Percentiles rank a stretch among this genome's conserved stretches.
Evolutionary conservation across 164 flowering plant species (phyloP).

Genomic region (Chloranthus sessilifolius): DNA sequence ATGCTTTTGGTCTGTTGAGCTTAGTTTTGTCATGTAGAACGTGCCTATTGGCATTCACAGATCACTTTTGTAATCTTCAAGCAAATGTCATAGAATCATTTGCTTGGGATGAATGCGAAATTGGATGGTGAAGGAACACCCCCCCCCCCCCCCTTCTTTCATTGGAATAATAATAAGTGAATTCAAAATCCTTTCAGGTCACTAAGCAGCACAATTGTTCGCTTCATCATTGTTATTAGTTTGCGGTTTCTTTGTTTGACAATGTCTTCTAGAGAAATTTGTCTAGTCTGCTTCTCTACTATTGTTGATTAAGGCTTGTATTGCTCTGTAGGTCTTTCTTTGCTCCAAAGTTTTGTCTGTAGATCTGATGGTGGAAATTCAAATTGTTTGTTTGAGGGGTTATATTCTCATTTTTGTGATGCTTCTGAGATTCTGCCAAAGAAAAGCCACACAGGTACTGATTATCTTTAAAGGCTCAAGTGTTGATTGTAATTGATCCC

Average conservation of each 20-base stretch:
- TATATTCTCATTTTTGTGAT: constrained; percentile 6
- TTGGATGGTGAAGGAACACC: constrained; percentile 27
- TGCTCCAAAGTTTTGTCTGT: constrained; percentile 31
- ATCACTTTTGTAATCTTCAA: not conserved
- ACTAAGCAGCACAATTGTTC: constrained; percentile 3
- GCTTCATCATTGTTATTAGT: not conserved
- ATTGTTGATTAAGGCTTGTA: constrained; percentile 9
- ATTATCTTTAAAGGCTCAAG: too few relatives aligned
- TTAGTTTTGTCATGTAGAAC: not conserved
- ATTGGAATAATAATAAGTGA: constrained; percentile 49
- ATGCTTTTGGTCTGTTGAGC: not conserved
- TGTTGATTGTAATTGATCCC: too few relatives aligned
- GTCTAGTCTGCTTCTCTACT: constrained; percentile 1
- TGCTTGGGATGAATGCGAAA: constrained; percentile 61
- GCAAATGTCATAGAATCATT: constrained; percentile 51
- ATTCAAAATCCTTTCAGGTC: constrained; percentile 88
- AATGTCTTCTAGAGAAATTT: too few relatives aligned
- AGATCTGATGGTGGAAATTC: constrained; percentile 19
- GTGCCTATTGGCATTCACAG: not conserved
- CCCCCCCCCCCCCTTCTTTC: constrained; percentile 52
- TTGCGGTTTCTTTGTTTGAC: not conserved
- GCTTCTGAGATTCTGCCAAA: constrained; percentile 23
- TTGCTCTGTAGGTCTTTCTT: constrained; percentile 46
- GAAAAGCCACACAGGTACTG: constrained; percentile 32
- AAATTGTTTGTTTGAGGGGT: constrained; percentile 15